Percentiles rank a stretch among this genome's conserved stretches.
phyloP scores from a whole-genome alignment of 805 yeast genomes.

The Cephaloascus albidus region DNA sequence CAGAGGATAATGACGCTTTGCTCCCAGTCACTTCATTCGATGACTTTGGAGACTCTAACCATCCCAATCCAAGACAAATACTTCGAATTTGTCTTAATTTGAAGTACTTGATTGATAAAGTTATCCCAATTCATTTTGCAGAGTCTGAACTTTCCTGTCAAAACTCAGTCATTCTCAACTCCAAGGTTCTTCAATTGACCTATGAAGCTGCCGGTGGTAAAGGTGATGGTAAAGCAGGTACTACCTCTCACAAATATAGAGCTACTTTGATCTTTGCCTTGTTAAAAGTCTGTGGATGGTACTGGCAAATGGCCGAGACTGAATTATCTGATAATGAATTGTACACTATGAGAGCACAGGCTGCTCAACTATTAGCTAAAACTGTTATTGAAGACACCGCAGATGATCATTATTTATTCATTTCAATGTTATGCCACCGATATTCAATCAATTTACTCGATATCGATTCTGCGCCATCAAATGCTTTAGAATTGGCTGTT shows the following conservation, averaged over 20 bases:
- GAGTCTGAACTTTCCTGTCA: constrained; percentile 39
- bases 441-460: constrained; percentile 59
- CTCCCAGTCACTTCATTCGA: background rate
- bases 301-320: constrained; percentile 42
- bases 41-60: background rate
- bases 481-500: constrained; percentile 77
- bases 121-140: constrained; percentile 59
- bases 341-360: constrained; percentile 46
- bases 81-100: constrained; percentile 64
- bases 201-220: constrained; percentile 75
- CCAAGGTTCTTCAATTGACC: constrained; percentile 48
- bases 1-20: no score
- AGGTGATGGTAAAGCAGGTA: constrained; percentile 45
- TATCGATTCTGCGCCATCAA: constrained; percentile 52
- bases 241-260: constrained; percentile 53
- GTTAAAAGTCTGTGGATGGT: constrained; percentile 75
- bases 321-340: constrained; percentile 65
- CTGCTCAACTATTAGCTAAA: constrained; percentile 72
- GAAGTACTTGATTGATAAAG: constrained; percentile 61
- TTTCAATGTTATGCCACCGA: constrained; percentile 70
- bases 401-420: constrained; percentile 54
- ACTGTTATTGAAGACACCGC: constrained; percentile 53
- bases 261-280: constrained; percentile 63
- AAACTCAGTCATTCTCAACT: constrained; percentile 51
- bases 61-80: constrained; percentile 58